Percentiles rank a stretch among this genome's conserved stretches.
Evolutionary conservation across 352 stramenopile genomes (phyloP).

Genomic region (Saprolegnia parasitica): DNA sequence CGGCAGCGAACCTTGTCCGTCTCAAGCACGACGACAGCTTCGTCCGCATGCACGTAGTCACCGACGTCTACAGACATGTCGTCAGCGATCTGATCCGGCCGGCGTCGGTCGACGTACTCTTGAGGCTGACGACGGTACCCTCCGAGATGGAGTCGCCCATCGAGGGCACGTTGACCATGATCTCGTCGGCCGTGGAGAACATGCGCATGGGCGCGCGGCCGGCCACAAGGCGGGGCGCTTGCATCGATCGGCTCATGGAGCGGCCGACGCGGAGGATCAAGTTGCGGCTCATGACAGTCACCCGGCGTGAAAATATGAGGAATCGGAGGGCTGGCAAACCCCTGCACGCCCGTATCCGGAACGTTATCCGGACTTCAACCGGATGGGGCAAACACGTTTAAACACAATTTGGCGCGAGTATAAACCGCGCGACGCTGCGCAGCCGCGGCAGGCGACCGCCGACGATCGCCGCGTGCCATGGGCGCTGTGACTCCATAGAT

Average conservation of each 20-base stretch:
- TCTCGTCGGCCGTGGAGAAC: slow-evolving; percentile 35
- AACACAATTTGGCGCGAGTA: not conserved
- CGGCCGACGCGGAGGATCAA: slow-evolving; percentile 12
- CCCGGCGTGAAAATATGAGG: slow-evolving; percentile 1
- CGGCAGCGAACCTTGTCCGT: slow-evolving; percentile 93
- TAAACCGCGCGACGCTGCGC: not conserved
- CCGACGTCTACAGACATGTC: slow-evolving; percentile 66
- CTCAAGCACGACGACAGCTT: slow-evolving; percentile 96
- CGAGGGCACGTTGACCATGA: slow-evolving; percentile 81
- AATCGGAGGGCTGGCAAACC: slow-evolving; percentile 2
- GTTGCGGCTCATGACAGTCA: slow-evolving; percentile 6
- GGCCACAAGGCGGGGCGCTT: not conserved
- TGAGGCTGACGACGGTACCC: slow-evolving; percentile 92
- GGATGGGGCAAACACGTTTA: not conserved
- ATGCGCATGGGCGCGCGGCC: slow-evolving; percentile 9
- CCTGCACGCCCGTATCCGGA: not conserved
- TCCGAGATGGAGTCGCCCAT: slow-evolving; percentile 97
- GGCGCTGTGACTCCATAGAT: too few species aligned
- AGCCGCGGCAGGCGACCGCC: too few species aligned
- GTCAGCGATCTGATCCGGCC: slow-evolving; percentile 1
- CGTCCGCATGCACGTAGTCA: slow-evolving; percentile 93
- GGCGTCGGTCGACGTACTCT: slow-evolving; percentile 42
- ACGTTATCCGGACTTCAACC: not conserved
- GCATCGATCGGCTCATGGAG: slow-evolving; percentile 11
- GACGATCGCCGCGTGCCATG: too few species aligned